Evolutionary conservation across 164 flowering plant genomes (phyloP).

Genomic region (Aristolochia contorta): DNA sequence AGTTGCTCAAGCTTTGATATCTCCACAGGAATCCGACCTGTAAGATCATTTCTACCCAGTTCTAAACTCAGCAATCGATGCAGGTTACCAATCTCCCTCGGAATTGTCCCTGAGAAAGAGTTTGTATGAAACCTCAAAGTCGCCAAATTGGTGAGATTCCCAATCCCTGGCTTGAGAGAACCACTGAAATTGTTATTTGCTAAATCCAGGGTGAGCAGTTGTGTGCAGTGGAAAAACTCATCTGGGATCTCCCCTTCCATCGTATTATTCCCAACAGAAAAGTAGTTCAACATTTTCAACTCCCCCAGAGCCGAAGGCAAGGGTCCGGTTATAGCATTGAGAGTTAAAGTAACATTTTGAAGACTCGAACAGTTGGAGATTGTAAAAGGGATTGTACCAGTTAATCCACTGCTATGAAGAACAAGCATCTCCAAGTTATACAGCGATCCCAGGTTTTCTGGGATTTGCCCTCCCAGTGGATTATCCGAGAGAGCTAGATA

Average conservation of each 20-base stretch:
- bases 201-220: conserved; percentile 30
- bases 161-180: conserved; percentile 24
- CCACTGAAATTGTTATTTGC: conserved; percentile 37
- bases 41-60: conserved; percentile 27
- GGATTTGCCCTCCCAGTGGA: conserved; percentile 43
- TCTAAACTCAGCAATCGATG: conserved; percentile 22
- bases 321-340: conserved; percentile 42
- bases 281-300: conserved; percentile 38
- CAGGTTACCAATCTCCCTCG: conserved; percentile 43
- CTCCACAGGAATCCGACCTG: conserved; percentile 39
- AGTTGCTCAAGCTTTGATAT: conserved; percentile 44
- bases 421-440: conserved; percentile 35
- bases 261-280: conserved; percentile 32
- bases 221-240: conserved; percentile 55
- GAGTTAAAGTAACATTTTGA: conserved; percentile 15
- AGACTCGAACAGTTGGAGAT: conserved; percentile 55
- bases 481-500: conserved; percentile 37
- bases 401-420: conserved; percentile 29
- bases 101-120: conserved; percentile 38
- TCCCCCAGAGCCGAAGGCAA: conserved; percentile 51
- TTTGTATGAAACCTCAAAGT: conserved; percentile 19
- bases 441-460: conserved; percentile 42
- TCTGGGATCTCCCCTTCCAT: conserved; percentile 59
- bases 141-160: conserved; percentile 28
- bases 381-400: conserved; percentile 58